A percentile compares a stretch with the other conserved stretches of the same genome.
Conservation (phyloP, 345 rosid genomes). For the Salix brachista region DNA sequence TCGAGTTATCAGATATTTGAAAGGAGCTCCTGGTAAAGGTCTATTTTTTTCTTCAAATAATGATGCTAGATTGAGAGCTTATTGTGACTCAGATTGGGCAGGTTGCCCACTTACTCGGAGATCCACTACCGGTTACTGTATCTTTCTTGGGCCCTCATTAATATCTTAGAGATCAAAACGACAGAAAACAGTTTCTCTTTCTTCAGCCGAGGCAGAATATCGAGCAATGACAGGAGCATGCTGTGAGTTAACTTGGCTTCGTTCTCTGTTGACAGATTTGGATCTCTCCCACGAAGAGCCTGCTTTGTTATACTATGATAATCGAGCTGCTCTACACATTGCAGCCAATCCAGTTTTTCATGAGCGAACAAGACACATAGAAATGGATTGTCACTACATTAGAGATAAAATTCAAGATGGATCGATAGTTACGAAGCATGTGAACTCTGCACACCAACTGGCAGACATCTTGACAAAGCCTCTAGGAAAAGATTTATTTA, state of each 20-base stretch:
- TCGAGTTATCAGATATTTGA: background rate
- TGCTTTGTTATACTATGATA: background rate
- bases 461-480: background rate
- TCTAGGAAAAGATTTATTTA: background rate
- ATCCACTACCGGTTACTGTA: background rate
- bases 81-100: background rate
- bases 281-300: background rate
- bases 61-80: background rate
- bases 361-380: conserved; percentile 6
- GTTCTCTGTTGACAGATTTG: background rate
- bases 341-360: background rate
- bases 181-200: background rate
- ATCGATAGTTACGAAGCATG: background rate
- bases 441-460: background rate
- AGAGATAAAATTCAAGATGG: background rate
- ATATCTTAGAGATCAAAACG: conserved; percentile 1
- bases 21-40: conserved; percentile 1
- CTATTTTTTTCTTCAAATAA: background rate
- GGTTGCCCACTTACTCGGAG: background rate
- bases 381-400: conserved; percentile 6
- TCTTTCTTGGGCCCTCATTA: background rate
- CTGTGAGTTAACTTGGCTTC: conserved; percentile 4
- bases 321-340: background rate
- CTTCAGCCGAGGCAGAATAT: background rate
- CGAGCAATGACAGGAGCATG: conserved; percentile 10